These are phyloP conservation scores for Euphorbia neoarborescens DNA, from an alignment of 441 rosid species.

Conservation along the genomic window DNA sequence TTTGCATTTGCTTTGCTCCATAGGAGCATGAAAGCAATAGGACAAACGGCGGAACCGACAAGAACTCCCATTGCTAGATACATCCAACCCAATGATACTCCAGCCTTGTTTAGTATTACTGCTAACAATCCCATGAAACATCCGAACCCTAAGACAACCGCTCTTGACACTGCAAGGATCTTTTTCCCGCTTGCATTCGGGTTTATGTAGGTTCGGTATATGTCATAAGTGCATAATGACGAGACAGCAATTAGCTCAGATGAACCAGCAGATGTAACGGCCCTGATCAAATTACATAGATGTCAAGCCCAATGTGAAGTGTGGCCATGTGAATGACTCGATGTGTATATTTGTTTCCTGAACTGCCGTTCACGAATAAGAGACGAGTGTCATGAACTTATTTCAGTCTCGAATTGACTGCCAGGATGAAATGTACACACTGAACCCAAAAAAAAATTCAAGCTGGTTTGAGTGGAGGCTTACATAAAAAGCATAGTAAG, in stretches of 20 bases:
- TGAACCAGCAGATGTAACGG: slow-evolving; percentile 94
- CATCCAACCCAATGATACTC: slow-evolving; percentile 96
- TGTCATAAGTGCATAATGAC: slow-evolving; percentile 80
- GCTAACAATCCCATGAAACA: slow-evolving; percentile 95
- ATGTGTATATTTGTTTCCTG: too few relatives aligned
- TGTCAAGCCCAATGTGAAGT: background rate
- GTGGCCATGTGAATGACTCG: too few relatives aligned
- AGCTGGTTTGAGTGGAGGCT: slow-evolving; percentile 20
- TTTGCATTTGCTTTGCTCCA: slow-evolving; percentile 81
- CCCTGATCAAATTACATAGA: slow-evolving; percentile 39
- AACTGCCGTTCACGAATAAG: too few relatives aligned
- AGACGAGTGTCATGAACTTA: too few relatives aligned
- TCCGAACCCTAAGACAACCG: slow-evolving; percentile 64
- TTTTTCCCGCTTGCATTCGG: slow-evolving; percentile 66
- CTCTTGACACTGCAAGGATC: slow-evolving; percentile 66
- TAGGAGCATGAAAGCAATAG: slow-evolving; percentile 81
- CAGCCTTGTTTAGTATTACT: slow-evolving; percentile 66
- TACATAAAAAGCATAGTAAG: slow-evolving; percentile 95
- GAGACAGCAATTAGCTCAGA: slow-evolving; percentile 90
- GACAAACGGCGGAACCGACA: slow-evolving; percentile 83
- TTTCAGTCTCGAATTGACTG: too few relatives aligned
- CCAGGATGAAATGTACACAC: too few relatives aligned
- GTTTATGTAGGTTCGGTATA: slow-evolving; percentile 83
- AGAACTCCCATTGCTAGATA: slow-evolving; percentile 88
- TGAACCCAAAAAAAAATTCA: background rate